Evolutionary conservation across 495 filamentous ascomycete genomes (phyloP), one percentile per base, ranked within the genome.

Genomic region (Talaromyces adpressus): DNA sequence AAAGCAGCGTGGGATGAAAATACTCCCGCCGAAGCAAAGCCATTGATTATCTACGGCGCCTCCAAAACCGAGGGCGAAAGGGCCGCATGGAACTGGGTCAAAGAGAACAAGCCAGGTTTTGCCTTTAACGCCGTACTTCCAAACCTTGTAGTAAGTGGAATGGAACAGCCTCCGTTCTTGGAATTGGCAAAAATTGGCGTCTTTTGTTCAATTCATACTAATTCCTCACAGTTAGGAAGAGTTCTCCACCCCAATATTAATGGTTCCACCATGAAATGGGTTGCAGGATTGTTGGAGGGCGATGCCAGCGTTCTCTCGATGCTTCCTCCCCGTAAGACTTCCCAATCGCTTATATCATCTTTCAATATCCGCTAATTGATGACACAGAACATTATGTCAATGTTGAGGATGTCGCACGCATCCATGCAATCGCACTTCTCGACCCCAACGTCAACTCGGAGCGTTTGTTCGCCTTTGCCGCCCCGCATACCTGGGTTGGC

Each of bases 31-130:
- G 60, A 73, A 6, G 59, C 70, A 0, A 71, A 75, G 2, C 68
- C 65, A 1, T 66, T 64, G 16, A 53, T 68, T 29, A 73, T 82
- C 1, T 86, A 87, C 64, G 65, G 67, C 0, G 81, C 79, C 0
- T 78, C 77, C 64, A 86, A 88, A 68, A 78, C 77, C 1, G 72
- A 75, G n/a, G 78, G 77, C 0, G 84, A 87, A 70, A 76, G 71
- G 64, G 71, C 70, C 2, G 68, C 82, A 4, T 87, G 82, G 84
- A 70, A 75, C 61, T 86, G 83, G 58, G 65, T 80, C 8, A 71
- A 77, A 16, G 73, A 82, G 59, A 62, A 82, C 16, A 76, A 77
- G 53, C 80, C 81, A 0, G 9, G 59, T 0, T 85, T 85, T 62
- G 70, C 67, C 0, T 70, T 85, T 58, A 84, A 84, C 47, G 49